Base-by-base conservation (phyloP, 768 basidiomycete species). In the Trametes coccinea region DNA sequence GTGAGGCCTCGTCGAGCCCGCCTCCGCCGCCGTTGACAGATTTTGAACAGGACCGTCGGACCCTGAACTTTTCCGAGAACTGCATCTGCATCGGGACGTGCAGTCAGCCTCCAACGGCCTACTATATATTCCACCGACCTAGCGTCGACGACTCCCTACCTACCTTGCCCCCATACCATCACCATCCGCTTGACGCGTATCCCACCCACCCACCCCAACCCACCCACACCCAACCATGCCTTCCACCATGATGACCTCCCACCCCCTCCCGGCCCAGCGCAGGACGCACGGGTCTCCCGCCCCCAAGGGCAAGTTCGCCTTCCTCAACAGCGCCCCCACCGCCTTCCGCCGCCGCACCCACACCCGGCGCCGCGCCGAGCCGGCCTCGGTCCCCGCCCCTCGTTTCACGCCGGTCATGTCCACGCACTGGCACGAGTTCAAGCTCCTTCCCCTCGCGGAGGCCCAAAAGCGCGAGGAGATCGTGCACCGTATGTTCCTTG, bases 401-500 rank as follows among this genome's bases (percentile, higher is more conserved):
- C 34, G 34, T 1, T 37, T 37, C 34, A 37, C 34, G 22, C 16
- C 14, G 31, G 3, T 33, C 30, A 33, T 51, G 11, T 49, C 56
- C 16, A 51, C 11, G 34, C 34, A 34, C 31, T 52, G 58, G 39
- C 48, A 54, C 51, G 56, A 47, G 6, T 62, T 53, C 61, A 62
- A 56, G 33, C 34, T 62, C n/a, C 56, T 62, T 33, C 8, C 45
- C 9, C 56, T 62, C 45, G 61, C 10, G 14, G 56, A 45, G 40
- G 61, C 61, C 11, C 56, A 48, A 34, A 14, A 10, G 51, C 50
- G 51, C 50, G 46, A 57, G 31, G 50, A 58, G 39, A 58, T 62
- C 50, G 49, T 57, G 31, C 61, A 58, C 41, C 61, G 56, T 48
- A 57, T 57, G 56, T 57, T 57, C 17, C 56, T 33, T 5, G 31